These are phyloP conservation scores for slime mould (Dictyostelium discoideum) DNA, from an alignment of 78 protist genomes.

Conservation along the genomic window DNA sequence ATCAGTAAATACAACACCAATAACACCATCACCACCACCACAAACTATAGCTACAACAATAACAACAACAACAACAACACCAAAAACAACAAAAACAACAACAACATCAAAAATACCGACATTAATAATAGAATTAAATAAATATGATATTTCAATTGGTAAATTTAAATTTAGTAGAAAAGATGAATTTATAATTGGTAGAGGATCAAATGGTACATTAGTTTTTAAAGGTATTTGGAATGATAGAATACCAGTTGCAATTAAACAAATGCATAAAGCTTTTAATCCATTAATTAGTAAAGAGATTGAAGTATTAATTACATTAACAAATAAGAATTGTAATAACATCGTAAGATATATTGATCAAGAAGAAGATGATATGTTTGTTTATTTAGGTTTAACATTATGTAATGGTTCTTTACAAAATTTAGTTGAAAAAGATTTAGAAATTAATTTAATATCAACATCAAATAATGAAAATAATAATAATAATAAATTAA, in stretches of 20 bases:
- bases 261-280: constrained; percentile 60
- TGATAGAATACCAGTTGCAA: constrained; percentile 56
- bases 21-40: neutral
- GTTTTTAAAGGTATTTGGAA: constrained; percentile 58
- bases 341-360: constrained; percentile 49
- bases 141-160: constrained; percentile 40
- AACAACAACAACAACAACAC: neutral
- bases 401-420: constrained; percentile 51
- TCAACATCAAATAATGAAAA: neutral
- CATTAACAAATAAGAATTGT: constrained; percentile 38
- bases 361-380: constrained; percentile 70
- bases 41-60: neutral
- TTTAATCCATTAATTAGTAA: constrained; percentile 32
- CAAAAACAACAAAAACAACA: neutral
- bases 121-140: neutral
- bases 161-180: constrained; percentile 67
- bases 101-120: neutral
- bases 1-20: neutral
- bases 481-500: neutral
- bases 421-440: constrained; percentile 27
- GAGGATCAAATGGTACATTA: constrained; percentile 78
- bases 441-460: neutral
- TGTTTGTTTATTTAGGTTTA: constrained; percentile 62
- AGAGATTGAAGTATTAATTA: constrained; percentile 45
- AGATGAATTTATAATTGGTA: constrained; percentile 35